Evolutionary conservation across 148 eudicot genomes (phyloP).

Genomic region (Rhododendron mucronatum): DNA sequence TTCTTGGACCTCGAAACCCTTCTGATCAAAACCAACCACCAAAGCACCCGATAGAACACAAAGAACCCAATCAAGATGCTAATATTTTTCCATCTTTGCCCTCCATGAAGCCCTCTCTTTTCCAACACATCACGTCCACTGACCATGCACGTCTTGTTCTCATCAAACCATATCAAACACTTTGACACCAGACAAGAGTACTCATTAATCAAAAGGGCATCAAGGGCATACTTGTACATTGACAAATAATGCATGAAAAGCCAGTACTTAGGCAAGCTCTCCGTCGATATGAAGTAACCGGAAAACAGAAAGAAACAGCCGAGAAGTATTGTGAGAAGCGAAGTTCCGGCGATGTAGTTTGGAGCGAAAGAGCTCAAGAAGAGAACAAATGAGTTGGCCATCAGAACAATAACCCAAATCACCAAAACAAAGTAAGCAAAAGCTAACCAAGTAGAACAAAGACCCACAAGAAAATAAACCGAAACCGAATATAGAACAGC

Average conservation of each 20-base stretch:
- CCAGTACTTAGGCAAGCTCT: conserved; percentile 80
- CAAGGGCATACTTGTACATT: conserved; percentile 90
- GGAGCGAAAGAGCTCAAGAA: conserved; percentile 87
- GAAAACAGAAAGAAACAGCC: conserved; percentile 88
- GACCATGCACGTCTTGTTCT: conserved; percentile 56
- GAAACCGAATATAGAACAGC: conserved; percentile 66
- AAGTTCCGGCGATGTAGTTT: conserved; percentile 80
- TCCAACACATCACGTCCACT: conserved; percentile 73
- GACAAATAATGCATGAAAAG: conserved; percentile 80
- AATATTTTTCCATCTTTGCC: conserved; percentile 77
- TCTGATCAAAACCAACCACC: conserved; percentile 69
- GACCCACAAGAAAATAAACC: conserved; percentile 75
- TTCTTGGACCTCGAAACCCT: conserved; percentile 78
- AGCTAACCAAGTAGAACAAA: conserved; percentile 68
- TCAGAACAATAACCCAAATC: conserved; percentile 65
- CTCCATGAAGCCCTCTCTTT: conserved; percentile 67
- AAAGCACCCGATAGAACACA: conserved; percentile 68
- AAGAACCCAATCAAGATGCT: conserved; percentile 73
- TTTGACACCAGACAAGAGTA: conserved; percentile 60
- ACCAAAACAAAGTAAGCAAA: conserved; percentile 69
- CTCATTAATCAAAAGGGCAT: conserved; percentile 79
- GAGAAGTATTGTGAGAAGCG: conserved; percentile 56
- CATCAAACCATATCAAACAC: conserved; percentile 84
- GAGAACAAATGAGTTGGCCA: conserved; percentile 89
- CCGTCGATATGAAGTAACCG: conserved; percentile 80